Conservation (phyloP, 2,329 filamentous ascomycete species). For the Botrytis deweyae region DNA sequence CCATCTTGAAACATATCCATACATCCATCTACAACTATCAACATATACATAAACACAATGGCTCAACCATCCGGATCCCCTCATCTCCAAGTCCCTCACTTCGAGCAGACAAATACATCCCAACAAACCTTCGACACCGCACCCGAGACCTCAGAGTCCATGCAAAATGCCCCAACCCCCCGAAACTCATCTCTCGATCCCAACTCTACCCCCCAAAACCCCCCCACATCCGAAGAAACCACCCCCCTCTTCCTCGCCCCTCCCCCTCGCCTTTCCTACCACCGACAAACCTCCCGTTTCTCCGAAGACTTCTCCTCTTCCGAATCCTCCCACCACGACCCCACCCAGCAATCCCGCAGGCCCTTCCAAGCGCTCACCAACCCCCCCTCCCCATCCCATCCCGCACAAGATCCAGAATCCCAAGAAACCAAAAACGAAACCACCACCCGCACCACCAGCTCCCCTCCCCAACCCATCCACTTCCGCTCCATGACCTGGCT, state of each 20-base stretch:
- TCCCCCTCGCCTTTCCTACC: background rate
- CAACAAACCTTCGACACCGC: background rate
- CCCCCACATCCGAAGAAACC: background rate
- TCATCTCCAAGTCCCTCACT: too few relatives aligned
- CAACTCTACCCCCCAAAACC: background rate
- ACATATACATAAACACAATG: background rate
- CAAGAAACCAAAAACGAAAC: background rate
- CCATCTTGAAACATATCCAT: background rate
- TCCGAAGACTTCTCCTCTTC: background rate
- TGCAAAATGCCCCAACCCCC: background rate
- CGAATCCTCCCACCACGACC: background rate
- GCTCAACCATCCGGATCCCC: background rate
- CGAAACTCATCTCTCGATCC: too few relatives aligned
- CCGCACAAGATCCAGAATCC: background rate
- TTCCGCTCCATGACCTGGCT: constrained; percentile 14
- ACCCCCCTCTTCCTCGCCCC: background rate
- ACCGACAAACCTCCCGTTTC: background rate
- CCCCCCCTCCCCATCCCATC: too few relatives aligned
- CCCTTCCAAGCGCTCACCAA: background rate
- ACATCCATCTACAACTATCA: background rate
- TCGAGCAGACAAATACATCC: background rate
- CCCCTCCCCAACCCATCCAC: background rate
- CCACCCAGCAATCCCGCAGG: background rate
- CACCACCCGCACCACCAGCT: background rate
- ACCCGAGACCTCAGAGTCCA: background rate